Evolutionary conservation across 148 eudicot genomes (phyloP), one percentile per base, ranked within the genome.

Genomic region (Chenopodium quinoa): DNA sequence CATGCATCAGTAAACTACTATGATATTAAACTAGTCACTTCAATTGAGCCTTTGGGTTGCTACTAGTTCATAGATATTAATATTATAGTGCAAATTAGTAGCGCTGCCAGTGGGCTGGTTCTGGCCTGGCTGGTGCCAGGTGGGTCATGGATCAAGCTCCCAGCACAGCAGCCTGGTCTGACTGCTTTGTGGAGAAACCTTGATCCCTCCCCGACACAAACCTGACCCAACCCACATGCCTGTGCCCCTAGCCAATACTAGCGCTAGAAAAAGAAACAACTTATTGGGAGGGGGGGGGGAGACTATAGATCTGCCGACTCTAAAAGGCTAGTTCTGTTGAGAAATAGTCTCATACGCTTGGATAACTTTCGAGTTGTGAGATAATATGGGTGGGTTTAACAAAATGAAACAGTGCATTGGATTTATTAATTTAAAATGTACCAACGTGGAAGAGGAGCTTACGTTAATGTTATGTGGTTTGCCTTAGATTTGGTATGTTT

Each of bases 401-500:
- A 72, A 54, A 44, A 44, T 46, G 75, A 44, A 44, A n/a, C 17
- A 72, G 54, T 44, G 54, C 27, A 44, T 20, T 22, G 27, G 71
- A 67, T 27, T 25, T 29, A 8, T 6, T 40, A 40, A 40, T 67
- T 27, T 12, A 4, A n/a, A 23, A 72, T 44, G 44, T n/a, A 14
- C 73, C 19, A 25, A 74, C 34, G 60, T 50, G 76, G 76, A 48
- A 47, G 60, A 23, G 62, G 76, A 19, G 19, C 13, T 75, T 50
- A 25, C 65, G 29, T 12, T 31, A 75, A 75, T 27, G 77, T 75
- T 75, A 19, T 56, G 66, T 56, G 78, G 66, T 75, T 14, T 75
- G 64, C 78, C 78, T 29, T 54, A 56, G 32, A 75, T 52, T 56
- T 17, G 23, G 78, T 27, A 56, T 46, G 47, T 56, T 56, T 56